Evolutionary conservation across 2,329 filamentous ascomycete genomes (phyloP).

Genomic region (Didymella lethalis): DNA sequence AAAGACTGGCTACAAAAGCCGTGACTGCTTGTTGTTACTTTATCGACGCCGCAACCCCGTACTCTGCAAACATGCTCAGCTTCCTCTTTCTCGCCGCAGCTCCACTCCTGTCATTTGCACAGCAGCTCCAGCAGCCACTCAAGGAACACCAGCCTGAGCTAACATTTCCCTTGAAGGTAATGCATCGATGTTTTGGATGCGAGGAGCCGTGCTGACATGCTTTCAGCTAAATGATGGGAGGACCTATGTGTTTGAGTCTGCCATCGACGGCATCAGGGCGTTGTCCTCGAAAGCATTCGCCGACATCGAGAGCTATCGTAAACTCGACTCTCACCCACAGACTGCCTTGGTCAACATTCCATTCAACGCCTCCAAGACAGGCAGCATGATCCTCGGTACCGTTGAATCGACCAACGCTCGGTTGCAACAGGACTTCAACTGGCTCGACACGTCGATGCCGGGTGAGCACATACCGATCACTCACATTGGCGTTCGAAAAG

Average conservation of each 20-base stretch:
- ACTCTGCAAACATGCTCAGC: constrained; percentile 4
- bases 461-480: constrained; percentile 19
- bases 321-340: constrained; percentile 4
- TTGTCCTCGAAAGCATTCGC: constrained; percentile 5
- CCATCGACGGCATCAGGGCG: not conserved
- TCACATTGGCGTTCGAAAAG: constrained; percentile 28
- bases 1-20: not conserved
- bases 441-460: constrained; percentile 11
- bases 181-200: not conserved
- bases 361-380: constrained; percentile 4
- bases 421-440: constrained; percentile 3
- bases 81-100: constrained; percentile 2
- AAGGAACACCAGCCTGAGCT: constrained; percentile 2
- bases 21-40: too few relatives aligned
- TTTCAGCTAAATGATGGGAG: not conserved
- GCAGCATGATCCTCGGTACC: constrained; percentile 4
- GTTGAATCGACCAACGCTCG: not conserved
- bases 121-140: constrained; percentile 18
- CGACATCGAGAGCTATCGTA: constrained; percentile 2
- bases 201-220: not conserved
- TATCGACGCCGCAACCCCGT: not conserved
- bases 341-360: constrained; percentile 13
- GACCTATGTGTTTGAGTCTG: constrained; percentile 5
- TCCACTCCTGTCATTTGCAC: constrained; percentile 11
- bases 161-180: constrained; percentile 11